These are phyloP conservation scores for Mycena sanguinolenta DNA, from an alignment of 768 basidiomycete species.

Conservation along the genomic window DNA sequence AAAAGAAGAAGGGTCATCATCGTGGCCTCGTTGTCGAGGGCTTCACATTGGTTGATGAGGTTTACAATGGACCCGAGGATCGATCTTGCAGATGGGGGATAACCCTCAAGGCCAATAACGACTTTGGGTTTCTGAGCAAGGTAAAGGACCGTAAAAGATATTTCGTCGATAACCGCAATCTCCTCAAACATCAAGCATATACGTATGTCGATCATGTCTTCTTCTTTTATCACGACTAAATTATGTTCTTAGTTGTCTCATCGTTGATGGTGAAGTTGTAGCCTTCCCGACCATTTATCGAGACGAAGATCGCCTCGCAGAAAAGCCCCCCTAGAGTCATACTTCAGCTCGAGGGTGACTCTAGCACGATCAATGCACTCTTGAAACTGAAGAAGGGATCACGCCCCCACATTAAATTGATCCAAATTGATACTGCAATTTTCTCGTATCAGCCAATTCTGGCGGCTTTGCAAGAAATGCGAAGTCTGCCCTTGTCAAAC, in stretches of 20 bases:
- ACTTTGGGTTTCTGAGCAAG: slow-evolving; percentile 54
- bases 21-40: slow-evolving; percentile 54
- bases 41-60: slow-evolving; percentile 48
- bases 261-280: slow-evolving; percentile 62
- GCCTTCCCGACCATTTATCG: slow-evolving; percentile 68
- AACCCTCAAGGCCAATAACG: slow-evolving; percentile 49
- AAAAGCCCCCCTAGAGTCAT: slow-evolving; percentile 64
- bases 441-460: slow-evolving; percentile 77
- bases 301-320: slow-evolving; percentile 64
- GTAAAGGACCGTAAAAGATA: slow-evolving; percentile 52
- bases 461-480: slow-evolving; percentile 64
- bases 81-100: slow-evolving; percentile 55
- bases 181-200: slow-evolving; percentile 68
- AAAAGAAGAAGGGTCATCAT: slow-evolving; percentile 53
- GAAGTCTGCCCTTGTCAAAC: slow-evolving; percentile 57
- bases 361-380: slow-evolving; percentile 55
- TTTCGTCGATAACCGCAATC: slow-evolving; percentile 54
- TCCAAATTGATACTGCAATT: slow-evolving; percentile 72
- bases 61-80: slow-evolving; percentile 29
- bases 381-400: slow-evolving; percentile 51
- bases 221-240: background rate
- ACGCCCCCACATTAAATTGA: slow-evolving; percentile 51
- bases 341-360: slow-evolving; percentile 64
- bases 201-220: slow-evolving; percentile 36
- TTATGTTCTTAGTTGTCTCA: slow-evolving; percentile 50